Percentiles rank a stretch among this genome's conserved stretches.
phyloP scores from a whole-genome alignment of 768 basidiomycete genomes.

The Trametes coccinea region DNA sequence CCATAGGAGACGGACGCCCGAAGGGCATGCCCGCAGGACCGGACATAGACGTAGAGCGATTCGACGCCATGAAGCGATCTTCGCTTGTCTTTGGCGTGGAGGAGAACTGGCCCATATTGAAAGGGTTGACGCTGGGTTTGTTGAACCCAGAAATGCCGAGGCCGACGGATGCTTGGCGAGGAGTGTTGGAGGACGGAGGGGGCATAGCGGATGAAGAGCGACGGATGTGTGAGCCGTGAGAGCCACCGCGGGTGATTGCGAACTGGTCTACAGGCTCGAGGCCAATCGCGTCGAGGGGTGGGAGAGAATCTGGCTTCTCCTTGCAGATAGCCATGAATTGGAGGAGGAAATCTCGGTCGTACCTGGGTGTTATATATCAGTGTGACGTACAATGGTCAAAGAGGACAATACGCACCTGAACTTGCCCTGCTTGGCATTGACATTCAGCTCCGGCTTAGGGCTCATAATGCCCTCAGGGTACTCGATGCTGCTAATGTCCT shows the following conservation, averaged over 20 bases:
- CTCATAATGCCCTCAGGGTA: constrained; percentile 86
- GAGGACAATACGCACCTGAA: constrained; percentile 59
- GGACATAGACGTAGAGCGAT: constrained; percentile 59
- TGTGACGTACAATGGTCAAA: background rate
- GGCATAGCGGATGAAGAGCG: constrained; percentile 50
- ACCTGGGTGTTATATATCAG: constrained; percentile 47
- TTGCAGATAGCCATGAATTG: constrained; percentile 96
- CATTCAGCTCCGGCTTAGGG: constrained; percentile 83
- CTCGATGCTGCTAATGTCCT: constrained; percentile 70
- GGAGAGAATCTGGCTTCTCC: constrained; percentile 91
- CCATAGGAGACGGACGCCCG: constrained; percentile 54
- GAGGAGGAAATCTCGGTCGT: constrained; percentile 95
- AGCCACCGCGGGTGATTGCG: constrained; percentile 59
- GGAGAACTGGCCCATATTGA: constrained; percentile 71
- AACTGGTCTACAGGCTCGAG: constrained; percentile 75
- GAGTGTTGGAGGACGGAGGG: constrained; percentile 33
- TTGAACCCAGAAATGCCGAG: constrained; percentile 42
- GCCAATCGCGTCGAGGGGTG: constrained; percentile 88
- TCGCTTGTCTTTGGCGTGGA: constrained; percentile 63
- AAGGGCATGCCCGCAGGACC: constrained; percentile 49
- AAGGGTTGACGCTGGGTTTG: constrained; percentile 37
- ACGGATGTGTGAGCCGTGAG: constrained; percentile 43
- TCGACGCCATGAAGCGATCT: constrained; percentile 59
- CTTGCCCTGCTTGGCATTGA: constrained; percentile 81
- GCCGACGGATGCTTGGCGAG: constrained; percentile 52